A percentile compares a stretch with the other conserved stretches of the same genome.
These are phyloP conservation scores for Thalassiosira profunda DNA, from an alignment of 108 stramenopile species.

Conservation along the genomic window DNA sequence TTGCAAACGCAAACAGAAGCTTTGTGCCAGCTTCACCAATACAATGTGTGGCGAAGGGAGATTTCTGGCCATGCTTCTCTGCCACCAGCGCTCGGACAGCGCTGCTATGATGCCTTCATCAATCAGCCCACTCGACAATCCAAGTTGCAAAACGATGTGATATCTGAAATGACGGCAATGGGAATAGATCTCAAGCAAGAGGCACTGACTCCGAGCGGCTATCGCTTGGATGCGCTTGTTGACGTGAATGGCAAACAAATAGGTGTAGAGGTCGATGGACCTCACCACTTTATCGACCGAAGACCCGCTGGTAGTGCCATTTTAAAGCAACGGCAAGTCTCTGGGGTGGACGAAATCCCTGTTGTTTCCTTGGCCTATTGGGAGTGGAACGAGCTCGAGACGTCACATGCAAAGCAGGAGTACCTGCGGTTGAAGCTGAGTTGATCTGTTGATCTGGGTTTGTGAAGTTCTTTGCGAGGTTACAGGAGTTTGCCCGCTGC, in stretches of 20 bases:
- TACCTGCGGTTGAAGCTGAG: too few relatives aligned
- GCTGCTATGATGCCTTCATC: conserved; percentile 23
- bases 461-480: too few relatives aligned
- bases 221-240: conserved; percentile 31
- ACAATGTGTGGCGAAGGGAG: conserved; percentile 25
- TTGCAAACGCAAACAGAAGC: conserved; percentile 28
- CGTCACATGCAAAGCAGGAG: too few relatives aligned
- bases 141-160: conserved; percentile 24
- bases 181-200: conserved; percentile 25
- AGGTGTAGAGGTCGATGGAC: conserved; percentile 58
- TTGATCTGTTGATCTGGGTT: too few relatives aligned
- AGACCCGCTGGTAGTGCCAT: conserved; percentile 20
- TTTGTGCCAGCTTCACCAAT: conserved; percentile 50
- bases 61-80: not conserved
- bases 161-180: conserved; percentile 29
- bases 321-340: conserved; percentile 40
- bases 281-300: conserved; percentile 36
- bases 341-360: conserved; percentile 23
- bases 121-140: not conserved
- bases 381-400: conserved; percentile 30
- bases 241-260: conserved; percentile 22
- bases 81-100: conserved; percentile 7
- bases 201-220: conserved; percentile 20
- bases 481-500: too few relatives aligned
- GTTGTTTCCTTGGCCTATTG: conserved; percentile 36